Evolutionary conservation across 768 basidiomycete species (phyloP).

Genomic region (Amyloporia xantha): DNA sequence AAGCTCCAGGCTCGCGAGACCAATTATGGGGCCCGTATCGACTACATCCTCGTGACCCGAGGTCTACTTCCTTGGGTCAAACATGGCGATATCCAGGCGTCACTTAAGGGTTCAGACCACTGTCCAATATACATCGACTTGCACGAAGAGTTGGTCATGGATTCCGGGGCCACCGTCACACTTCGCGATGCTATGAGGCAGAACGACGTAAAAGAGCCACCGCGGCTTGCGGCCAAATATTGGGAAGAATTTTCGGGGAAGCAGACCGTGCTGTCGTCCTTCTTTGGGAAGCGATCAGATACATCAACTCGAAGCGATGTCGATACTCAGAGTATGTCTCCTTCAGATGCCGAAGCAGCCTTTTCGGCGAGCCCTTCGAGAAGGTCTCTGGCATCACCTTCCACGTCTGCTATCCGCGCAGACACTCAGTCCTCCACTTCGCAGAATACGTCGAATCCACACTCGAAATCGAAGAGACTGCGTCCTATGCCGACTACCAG

Average conservation of each 20-base stretch:
- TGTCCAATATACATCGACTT: constrained; percentile 95
- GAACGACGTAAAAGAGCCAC: constrained; percentile 36
- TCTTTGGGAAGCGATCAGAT: constrained; percentile 56
- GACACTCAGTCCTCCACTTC: background rate
- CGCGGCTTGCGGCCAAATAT: constrained; percentile 69
- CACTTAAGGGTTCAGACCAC: constrained; percentile 91
- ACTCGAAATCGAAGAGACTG: too few relatives aligned
- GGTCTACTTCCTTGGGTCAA: constrained; percentile 92
- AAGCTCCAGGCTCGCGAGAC: constrained; percentile 85
- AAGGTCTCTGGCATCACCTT: background rate
- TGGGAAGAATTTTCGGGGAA: constrained; percentile 88
- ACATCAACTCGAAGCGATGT: background rate
- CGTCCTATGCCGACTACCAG: too few relatives aligned
- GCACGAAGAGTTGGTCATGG: constrained; percentile 62
- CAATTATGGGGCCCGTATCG: constrained; percentile 92
- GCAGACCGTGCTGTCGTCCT: constrained; percentile 74
- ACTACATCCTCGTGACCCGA: constrained; percentile 84
- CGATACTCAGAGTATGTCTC: background rate
- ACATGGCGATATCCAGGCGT: constrained; percentile 72
- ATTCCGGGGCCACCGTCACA: constrained; percentile 27
- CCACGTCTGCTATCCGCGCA: background rate
- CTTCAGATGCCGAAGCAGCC: background rate
- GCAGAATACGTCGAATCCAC: background rate
- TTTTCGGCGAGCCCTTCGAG: too few relatives aligned
- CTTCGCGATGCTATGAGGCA: constrained; percentile 36